Conservation (phyloP, 371 early-diverging fungal genomes). For the Mortierella sp. region DNA sequence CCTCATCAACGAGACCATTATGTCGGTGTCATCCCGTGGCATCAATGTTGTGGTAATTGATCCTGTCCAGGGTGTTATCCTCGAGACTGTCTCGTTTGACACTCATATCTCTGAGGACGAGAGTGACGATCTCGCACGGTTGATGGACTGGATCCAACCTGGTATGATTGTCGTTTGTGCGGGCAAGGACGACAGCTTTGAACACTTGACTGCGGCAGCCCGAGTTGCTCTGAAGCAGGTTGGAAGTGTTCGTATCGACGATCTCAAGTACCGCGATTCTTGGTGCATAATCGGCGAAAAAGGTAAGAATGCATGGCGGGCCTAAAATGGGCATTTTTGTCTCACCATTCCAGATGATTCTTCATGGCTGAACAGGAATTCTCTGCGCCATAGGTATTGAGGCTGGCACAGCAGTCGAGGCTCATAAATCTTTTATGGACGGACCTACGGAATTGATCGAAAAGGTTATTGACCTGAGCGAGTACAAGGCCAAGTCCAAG, state of each 20-base stretch:
- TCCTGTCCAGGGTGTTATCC: slow-evolving; percentile 68
- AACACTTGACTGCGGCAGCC: slow-evolving; percentile 72
- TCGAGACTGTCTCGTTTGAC: slow-evolving; percentile 81
- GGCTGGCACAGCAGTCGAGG: slow-evolving; percentile 46
- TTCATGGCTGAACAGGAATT: not conserved
- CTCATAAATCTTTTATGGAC: slow-evolving; percentile 58
- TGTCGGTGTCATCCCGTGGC: slow-evolving; percentile 77
- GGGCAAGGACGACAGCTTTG: slow-evolving; percentile 79
- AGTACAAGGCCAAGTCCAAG: slow-evolving; percentile 31
- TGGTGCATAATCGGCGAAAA: slow-evolving; percentile 86
- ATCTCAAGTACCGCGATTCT: slow-evolving; percentile 79
- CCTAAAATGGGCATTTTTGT: not conserved
- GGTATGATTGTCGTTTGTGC: slow-evolving; percentile 76
- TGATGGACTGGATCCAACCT: slow-evolving; percentile 70
- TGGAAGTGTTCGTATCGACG: slow-evolving; percentile 68
- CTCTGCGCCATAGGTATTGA: slow-evolving; percentile 43
- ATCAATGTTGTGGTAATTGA: slow-evolving; percentile 81
- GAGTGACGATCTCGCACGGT: slow-evolving; percentile 73
- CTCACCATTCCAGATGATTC: not conserved
- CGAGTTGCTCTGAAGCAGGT: slow-evolving; percentile 66
- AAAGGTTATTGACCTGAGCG: slow-evolving; percentile 54
- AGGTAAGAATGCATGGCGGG: slow-evolving; percentile 37
- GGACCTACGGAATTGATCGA: slow-evolving; percentile 65
- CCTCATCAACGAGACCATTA: slow-evolving; percentile 69
- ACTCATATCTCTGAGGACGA: slow-evolving; percentile 79